phyloP scores from a whole-genome alignment of 2,329 filamentous ascomycete genomes.

The Exserohilum turcica region DNA sequence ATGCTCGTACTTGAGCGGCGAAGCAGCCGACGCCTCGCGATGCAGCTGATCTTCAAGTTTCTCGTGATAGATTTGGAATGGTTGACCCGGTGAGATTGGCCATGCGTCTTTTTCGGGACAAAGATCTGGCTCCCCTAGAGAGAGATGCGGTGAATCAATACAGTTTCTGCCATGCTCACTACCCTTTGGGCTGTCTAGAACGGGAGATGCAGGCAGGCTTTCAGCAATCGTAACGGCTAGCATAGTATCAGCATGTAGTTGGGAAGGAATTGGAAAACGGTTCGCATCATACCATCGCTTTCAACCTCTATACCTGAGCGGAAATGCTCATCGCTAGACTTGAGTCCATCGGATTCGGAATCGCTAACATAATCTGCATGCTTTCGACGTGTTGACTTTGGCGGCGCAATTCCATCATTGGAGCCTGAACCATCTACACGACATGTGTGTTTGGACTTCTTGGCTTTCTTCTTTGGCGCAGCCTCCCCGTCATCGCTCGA shows the following conservation, averaged over 20 bases:
- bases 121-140: constrained; percentile 9
- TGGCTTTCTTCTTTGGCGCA: constrained; percentile 1
- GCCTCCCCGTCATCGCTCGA: constrained; percentile 9
- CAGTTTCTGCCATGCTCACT: constrained; percentile 2
- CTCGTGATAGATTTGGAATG: constrained; percentile 26
- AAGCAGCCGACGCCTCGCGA: constrained; percentile 21
- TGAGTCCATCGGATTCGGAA: neutral
- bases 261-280: neutral
- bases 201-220: neutral
- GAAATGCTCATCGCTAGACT: neutral
- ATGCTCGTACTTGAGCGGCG: constrained; percentile 25
- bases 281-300: neutral
- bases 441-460: neutral
- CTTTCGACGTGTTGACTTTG: neutral
- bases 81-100: constrained; percentile 11
- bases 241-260: constrained; percentile 1
- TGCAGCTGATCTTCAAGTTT: constrained; percentile 25
- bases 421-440: neutral
- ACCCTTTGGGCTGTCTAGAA: neutral
- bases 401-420: neutral
- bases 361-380: neutral
- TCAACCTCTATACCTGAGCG: neutral
- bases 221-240: neutral
- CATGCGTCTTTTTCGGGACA: constrained; percentile 12
- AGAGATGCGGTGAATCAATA: constrained; percentile 8